phyloP scores from a whole-genome alignment of 306 rosid species.

The Pyrus betulifolia region DNA sequence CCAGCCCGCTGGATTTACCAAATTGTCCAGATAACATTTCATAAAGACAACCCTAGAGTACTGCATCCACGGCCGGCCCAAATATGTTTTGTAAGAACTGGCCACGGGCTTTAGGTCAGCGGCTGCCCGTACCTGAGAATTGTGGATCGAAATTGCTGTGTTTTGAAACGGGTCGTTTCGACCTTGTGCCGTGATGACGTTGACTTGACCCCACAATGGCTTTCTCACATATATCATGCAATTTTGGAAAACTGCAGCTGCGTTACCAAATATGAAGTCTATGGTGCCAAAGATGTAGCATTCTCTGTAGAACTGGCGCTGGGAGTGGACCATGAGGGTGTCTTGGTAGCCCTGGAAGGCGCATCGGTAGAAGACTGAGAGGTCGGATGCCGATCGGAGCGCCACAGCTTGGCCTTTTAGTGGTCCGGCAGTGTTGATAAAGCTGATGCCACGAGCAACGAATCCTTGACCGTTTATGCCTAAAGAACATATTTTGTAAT shows the following conservation, averaged over 20 bases:
- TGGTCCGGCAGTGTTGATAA: conserved; percentile 69
- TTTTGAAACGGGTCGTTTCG: conserved; percentile 77
- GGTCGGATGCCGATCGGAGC: conserved; percentile 76
- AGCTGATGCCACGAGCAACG: conserved; percentile 66
- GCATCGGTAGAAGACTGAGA: conserved; percentile 69
- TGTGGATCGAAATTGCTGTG: conserved; percentile 62
- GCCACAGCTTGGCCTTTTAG: conserved; percentile 82
- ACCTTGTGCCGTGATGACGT: conserved; percentile 84
- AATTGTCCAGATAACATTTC: conserved; percentile 41
- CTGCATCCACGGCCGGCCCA: conserved; percentile 83
- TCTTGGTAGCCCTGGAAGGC: conserved; percentile 76
- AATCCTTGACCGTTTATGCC: conserved; percentile 71
- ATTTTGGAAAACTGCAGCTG: conserved; percentile 71
- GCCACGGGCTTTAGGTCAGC: conserved; percentile 45
- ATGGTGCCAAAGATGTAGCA: conserved; percentile 76
- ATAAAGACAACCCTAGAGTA: conserved; percentile 57
- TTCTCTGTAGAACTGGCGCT: conserved; percentile 65
- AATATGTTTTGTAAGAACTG: conserved; percentile 26
- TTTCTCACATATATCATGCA: conserved; percentile 49
- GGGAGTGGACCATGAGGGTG: conserved; percentile 83
- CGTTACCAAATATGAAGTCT: conserved; percentile 86
- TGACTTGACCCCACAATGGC: conserved; percentile 71
- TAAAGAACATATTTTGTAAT: neutral
- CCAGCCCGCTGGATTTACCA: conserved; percentile 77
- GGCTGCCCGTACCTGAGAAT: conserved; percentile 54